A percentile compares a stretch with the other conserved stretches of the same genome.
phyloP scores from a whole-genome alignment of 2,329 filamentous ascomycete genomes.

The Dichotomopilus funicola region DNA sequence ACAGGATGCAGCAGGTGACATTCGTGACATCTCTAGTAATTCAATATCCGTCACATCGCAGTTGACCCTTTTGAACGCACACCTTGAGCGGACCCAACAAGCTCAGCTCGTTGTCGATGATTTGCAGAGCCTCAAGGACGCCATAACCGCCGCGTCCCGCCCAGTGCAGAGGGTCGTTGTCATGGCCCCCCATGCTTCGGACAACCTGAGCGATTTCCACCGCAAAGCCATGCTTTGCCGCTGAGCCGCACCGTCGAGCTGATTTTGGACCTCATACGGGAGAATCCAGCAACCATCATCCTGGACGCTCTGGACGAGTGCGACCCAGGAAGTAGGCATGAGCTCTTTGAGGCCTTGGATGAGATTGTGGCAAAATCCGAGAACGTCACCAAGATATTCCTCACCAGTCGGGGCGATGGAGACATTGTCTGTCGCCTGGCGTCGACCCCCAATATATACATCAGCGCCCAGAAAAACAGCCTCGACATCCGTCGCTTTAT shows the following conservation, averaged over 20 bases:
- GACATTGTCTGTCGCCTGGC: not conserved
- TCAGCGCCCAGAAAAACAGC: not conserved
- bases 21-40: not conserved
- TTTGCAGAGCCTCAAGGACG: not conserved
- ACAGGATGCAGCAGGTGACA: not conserved
- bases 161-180: not conserved
- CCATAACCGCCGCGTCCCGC: not conserved
- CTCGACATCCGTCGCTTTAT: not conserved
- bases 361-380: not conserved
- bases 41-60: not conserved
- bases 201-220: not conserved
- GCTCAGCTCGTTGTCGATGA: not conserved
- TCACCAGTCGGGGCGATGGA: not conserved
- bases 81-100: not conserved
- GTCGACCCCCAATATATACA: not conserved
- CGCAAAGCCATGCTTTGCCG: not conserved
- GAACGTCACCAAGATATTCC: not conserved
- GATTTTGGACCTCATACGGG: not conserved
- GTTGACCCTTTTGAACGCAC: not conserved
- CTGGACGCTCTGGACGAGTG: not conserved
- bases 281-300: not conserved
- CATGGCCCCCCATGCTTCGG: not conserved
- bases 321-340: not conserved
- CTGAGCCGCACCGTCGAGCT: not conserved
- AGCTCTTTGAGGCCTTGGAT: not conserved